Conservation (phyloP, 208 protist genomes). For the Leishmania major region DNA sequence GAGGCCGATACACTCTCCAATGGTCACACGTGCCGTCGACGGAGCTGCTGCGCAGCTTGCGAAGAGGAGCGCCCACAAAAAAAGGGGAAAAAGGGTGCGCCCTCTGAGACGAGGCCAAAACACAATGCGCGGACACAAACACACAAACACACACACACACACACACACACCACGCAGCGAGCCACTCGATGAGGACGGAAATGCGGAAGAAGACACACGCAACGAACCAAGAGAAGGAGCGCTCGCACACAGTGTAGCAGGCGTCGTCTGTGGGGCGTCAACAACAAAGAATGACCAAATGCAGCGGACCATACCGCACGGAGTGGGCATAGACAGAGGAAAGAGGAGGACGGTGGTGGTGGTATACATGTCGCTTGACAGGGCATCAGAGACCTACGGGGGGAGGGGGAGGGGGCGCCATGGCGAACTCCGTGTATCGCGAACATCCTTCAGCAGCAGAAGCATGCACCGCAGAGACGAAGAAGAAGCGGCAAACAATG, state of each 20-base stretch:
- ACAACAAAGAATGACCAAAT: not conserved
- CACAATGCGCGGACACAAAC: not conserved
- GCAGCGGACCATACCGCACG: not conserved
- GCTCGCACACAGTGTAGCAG: not conserved
- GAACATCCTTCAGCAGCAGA: not conserved
- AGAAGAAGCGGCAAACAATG: not conserved
- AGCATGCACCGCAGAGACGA: not conserved
- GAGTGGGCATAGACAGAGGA: not conserved
- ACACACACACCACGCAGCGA: not conserved
- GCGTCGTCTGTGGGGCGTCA: not conserved
- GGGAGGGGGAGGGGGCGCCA: not conserved
- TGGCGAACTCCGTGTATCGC: not conserved
- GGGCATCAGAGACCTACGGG: not conserved
- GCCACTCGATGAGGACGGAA: not conserved
- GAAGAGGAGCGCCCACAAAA: not conserved
- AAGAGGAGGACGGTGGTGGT: not conserved
- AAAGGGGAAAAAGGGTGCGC: not conserved
- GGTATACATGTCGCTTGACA: not conserved
- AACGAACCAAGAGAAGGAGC: not conserved
- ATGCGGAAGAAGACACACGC: not conserved
- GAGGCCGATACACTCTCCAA: not conserved
- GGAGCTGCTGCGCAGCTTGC: not conserved
- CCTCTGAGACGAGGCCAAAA: not conserved
- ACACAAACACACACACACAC: slow-evolving; percentile 13
- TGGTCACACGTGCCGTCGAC: not conserved